phyloP scores from a whole-genome alignment of 352 stramenopile species.

The Pythium utonaiense region DNA sequence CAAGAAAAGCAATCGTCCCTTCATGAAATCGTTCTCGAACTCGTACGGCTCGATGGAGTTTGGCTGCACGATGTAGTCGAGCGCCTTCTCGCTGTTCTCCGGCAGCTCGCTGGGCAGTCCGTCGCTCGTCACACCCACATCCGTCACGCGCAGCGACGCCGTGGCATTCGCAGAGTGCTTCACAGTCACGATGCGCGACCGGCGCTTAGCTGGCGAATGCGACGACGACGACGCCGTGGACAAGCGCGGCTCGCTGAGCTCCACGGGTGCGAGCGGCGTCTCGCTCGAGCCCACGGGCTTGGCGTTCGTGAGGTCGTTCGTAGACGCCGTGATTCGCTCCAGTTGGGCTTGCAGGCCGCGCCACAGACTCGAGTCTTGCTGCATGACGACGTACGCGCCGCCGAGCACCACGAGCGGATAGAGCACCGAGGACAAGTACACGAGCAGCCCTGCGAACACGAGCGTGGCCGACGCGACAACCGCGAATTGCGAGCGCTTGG shows the following conservation, averaged over 20 bases:
- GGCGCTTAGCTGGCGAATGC: conserved; percentile 4
- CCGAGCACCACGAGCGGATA: conserved; percentile 19
- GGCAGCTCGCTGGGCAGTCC: conserved; percentile 11
- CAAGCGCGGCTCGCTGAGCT: neutral
- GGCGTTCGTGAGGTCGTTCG: neutral
- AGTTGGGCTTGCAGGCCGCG: conserved; percentile 1
- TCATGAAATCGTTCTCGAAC: conserved; percentile 84
- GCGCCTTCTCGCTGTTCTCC: conserved; percentile 12
- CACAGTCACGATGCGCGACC: conserved; percentile 13
- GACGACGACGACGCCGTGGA: neutral
- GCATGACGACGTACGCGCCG: conserved; percentile 20
- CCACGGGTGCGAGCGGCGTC: neutral
- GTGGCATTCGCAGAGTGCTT: conserved; percentile 7
- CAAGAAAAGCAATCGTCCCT: conserved; percentile 67
- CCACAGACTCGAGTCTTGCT: conserved; percentile 18
- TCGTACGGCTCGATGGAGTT: conserved; percentile 37
- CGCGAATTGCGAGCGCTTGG: conserved; percentile 16
- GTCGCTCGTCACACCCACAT: conserved; percentile 12
- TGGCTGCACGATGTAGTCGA: conserved; percentile 27
- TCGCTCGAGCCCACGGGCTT: neutral
- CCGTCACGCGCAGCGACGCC: conserved; percentile 17
- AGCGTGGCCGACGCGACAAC: conserved; percentile 17
- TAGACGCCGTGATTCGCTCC: neutral
- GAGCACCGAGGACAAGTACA: conserved; percentile 25
- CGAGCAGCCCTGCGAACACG: conserved; percentile 21